phyloP scores from a whole-genome alignment of 768 basidiomycete species.

The Tulasnella sp. region DNA sequence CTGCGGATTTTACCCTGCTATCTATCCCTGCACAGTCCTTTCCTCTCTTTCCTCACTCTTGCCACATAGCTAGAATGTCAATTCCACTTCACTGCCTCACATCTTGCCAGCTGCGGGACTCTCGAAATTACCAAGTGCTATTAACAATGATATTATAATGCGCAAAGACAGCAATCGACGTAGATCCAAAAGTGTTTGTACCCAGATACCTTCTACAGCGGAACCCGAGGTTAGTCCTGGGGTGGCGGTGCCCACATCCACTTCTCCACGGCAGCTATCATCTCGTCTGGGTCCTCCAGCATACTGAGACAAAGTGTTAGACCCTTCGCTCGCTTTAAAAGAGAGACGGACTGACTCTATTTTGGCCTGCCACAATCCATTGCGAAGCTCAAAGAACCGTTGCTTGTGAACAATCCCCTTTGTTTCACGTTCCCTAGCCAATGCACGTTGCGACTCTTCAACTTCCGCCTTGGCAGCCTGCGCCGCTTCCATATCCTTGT shows the following conservation, averaged over 20 bases:
- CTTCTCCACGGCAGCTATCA: slow-evolving; percentile 55
- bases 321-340: not conserved
- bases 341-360: slow-evolving; percentile 47
- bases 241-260: slow-evolving; percentile 59
- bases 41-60: not conserved
- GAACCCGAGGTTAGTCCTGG: not conserved
- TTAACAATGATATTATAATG: not conserved
- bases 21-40: not conserved
- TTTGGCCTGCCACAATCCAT: slow-evolving; percentile 79
- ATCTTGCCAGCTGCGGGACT: not conserved
- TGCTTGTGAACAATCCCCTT: slow-evolving; percentile 59
- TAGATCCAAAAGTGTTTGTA: not conserved
- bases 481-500: slow-evolving; percentile 90
- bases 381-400: slow-evolving; percentile 68
- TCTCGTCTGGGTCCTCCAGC: slow-evolving; percentile 59
- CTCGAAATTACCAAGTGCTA: not conserved
- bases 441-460: slow-evolving; percentile 86
- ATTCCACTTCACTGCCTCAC: not conserved
- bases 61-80: not conserved
- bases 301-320: slow-evolving; percentile 39
- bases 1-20: not conserved
- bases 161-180: not conserved
- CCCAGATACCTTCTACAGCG: not conserved
- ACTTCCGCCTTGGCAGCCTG: slow-evolving; percentile 83
- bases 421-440: slow-evolving; percentile 65